Base-by-base conservation (phyloP, 805 yeast species). In the Metahyphopichia silvanorum region DNA sequence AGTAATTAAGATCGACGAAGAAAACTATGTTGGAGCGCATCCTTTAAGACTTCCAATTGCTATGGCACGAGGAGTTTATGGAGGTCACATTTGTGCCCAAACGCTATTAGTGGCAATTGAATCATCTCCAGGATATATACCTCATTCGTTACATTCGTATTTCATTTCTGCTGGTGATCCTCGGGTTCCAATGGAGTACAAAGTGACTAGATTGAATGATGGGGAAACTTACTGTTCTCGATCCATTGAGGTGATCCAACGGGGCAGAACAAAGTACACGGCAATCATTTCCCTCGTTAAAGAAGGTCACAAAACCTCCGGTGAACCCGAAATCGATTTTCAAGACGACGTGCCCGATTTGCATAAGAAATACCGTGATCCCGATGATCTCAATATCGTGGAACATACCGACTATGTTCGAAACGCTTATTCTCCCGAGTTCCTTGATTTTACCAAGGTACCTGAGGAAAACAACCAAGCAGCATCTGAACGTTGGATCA, bases 11-110 rank as follows among this genome's bases (percentile, higher is more conserved):
- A 33, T 53, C 1, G 56, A 46, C 32, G 59, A 49, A n/a, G 33
- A 33, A 10, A 39, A 48, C 15, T 66, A 51, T 42, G 46, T 43
- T 11, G 71, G 71, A 2, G 58, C 50, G 0, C 52, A 53, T 29
- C 66, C 67, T 4, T 50, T 66, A 16, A 37, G 54, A 24, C 46
- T 60, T 4, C 71, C 71, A 0, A 32, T 63, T 8, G 33, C 42
- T 3, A 71, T 76, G 0, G 82, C 84, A 2, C 59, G 81, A 27
- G 86, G 86, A 2, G 75, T 81, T 0, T 82, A 80, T 57, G 88
- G 88, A 2, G 88, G 89, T 7, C 76, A 79, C 13, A 58, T 77
- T 26, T 76, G 79, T 12, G 84, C 85, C 0, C 88, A 82, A 44
- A 63, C 86, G 2, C 54, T 81, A 3, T 52, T 72, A 37, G 86